Evolutionary conservation across 1,139 yeast species (phyloP), one percentile per base, ranked within the genome.

Genomic region (Candida smagusa): DNA sequence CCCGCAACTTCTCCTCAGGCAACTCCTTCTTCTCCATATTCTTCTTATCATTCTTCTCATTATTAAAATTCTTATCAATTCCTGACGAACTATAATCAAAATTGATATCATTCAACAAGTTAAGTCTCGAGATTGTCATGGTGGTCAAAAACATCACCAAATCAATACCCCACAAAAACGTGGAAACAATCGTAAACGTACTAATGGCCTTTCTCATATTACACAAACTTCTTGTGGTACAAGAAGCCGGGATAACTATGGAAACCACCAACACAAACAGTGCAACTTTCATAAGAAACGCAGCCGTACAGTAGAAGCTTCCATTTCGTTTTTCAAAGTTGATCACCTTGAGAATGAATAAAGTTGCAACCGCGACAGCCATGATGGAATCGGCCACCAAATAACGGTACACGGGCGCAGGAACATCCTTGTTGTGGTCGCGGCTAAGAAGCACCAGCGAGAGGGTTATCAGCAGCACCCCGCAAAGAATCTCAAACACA

Each of bases 281-380:
- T 5, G 62, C 62, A n/a, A 64, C 38, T 12, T 65, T 60, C 44
- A 67, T 44, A 4, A 66, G 23, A 29, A 62, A 52, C 2, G 72
- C 68, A 0, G 60, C 53, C 9, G 66, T 46, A 37, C 74, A 67
- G 44, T 69, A 70, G 41, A 70, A 68, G 33, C 70, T 64, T 2
- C 76, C 75, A 43, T 68, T 68, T 41, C 73, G 46, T 41, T 53
- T 59, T 41, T 69, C 75, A 40, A 66, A 70, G 39, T 65, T 65
- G 36, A 71, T 57, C 7, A 67, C 44, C 7, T 58, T 59, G 9
- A 61, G 54, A 26, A 69, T 54, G 42, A 71, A 68, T 22, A 68
- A 47, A 5, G 68, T 35, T 3, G 74, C 56, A 4, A 68, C 60
- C 1, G 58, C 53, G 4, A 67, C 45, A 2, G 73, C 59, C 22